Conservation (phyloP, 176 grass and related monocot species). For the Guadua angustifolia region DNA sequence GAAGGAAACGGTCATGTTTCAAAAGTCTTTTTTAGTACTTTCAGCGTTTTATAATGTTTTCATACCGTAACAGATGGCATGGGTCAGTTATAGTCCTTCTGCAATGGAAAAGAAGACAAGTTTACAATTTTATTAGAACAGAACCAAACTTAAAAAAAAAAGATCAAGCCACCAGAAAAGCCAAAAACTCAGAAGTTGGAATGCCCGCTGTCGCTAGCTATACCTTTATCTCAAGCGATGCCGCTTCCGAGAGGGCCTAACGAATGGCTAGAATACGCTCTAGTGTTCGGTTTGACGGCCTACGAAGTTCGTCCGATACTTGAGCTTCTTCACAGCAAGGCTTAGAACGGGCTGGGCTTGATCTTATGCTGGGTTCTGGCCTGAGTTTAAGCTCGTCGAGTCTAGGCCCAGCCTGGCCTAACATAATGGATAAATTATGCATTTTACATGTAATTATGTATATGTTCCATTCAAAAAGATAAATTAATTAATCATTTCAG, state of each 20-base stretch:
- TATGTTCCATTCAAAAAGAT: background rate
- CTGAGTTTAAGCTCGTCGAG: background rate
- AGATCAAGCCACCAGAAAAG: no score
- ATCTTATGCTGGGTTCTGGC: background rate
- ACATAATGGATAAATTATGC: no score
- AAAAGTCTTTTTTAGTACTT: no score
- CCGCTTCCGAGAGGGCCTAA: background rate
- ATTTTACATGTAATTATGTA: background rate
- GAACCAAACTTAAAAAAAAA: no score
- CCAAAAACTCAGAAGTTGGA: background rate
- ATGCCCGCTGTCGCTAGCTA: background rate
- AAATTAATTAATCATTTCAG: background rate
- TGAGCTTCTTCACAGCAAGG: background rate
- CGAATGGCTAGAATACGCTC: fast-evolving
- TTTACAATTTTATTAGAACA: no score
- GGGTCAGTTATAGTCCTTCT: no score
- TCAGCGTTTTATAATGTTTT: no score
- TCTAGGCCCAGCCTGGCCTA: background rate
- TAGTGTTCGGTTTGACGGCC: background rate
- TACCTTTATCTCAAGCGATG: background rate
- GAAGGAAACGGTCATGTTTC: no score
- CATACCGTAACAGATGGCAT: no score
- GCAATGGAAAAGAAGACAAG: no score
- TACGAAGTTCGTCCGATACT: no score
- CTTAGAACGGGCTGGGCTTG: no score